Evolutionary conservation across 768 basidiomycete genomes (phyloP).

Genomic region (Cyclocybe aegerita): DNA sequence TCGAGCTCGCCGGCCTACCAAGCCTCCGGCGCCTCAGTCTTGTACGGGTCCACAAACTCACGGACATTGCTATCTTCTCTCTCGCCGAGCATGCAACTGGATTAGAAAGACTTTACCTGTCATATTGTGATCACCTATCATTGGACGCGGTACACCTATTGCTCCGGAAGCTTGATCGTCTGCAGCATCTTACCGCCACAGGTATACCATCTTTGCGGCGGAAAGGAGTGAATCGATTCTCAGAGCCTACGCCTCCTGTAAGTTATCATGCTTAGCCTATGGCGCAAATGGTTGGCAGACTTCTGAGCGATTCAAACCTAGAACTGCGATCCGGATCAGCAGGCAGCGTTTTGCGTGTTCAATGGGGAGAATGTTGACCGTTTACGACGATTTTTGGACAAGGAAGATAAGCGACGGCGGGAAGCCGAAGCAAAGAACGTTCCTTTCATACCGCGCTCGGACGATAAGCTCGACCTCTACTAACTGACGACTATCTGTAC

Average conservation of each 20-base stretch:
- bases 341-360: constrained; percentile 77
- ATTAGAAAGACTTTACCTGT: constrained; percentile 81
- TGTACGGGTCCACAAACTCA: constrained; percentile 78
- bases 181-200: constrained; percentile 78
- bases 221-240: constrained; percentile 73
- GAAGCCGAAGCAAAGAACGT: constrained; percentile 61
- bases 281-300: constrained; percentile 8
- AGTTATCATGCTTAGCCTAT: constrained; percentile 24
- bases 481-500: constrained; percentile 25
- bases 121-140: constrained; percentile 81
- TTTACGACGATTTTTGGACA: constrained; percentile 69
- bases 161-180: constrained; percentile 51
- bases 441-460: constrained; percentile 57
- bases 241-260: constrained; percentile 67
- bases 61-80: constrained; percentile 79
- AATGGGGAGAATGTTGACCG: constrained; percentile 62
- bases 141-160: constrained; percentile 74
- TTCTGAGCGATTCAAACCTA: constrained; percentile 28
- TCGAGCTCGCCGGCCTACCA: constrained; percentile 71
- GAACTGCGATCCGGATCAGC: constrained; percentile 67
- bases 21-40: constrained; percentile 76
- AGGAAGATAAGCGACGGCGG: constrained; percentile 58
- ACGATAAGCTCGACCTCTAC: constrained; percentile 65
- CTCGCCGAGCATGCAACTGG: constrained; percentile 69
- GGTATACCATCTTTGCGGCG: constrained; percentile 75